Evolutionary conservation across 768 basidiomycete genomes (phyloP), one percentile per base, ranked within the genome.

Genomic region (Thelephora aurantiotincta): DNA sequence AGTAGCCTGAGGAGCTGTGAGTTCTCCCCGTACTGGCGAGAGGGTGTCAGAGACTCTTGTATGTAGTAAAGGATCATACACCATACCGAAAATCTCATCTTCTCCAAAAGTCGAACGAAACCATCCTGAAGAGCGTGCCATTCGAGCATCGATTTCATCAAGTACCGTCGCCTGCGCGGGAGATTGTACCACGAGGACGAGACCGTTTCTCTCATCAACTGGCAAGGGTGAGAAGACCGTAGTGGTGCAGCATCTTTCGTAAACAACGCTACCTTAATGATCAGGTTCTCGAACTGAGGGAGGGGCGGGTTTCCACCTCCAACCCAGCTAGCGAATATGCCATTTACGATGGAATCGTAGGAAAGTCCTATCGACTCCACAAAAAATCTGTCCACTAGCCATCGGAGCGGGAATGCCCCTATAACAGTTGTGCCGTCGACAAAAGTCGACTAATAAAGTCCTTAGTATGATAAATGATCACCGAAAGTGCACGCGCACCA

Each of bases 141-240:
- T 33, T 79, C 74, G 2, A 77, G 54, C 33, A 82, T 58, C 0
- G 73, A 68, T 52, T 80, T 82, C 65, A 78, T 71, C 23, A 83
- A 68, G 55, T 74, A 69, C 43, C 86, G 67, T 37, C 85, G 69
- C 45, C 78, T 70, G 42, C 86, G 69, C 1, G 82, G 68, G 6
- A 78, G 79, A 54, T 87, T 89, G 45, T 66, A 70, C 76, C 81
- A 88, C 35, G 71, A 65, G 0, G 74, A 75, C 58, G 72, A 72
- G 46, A 80, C 64, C 48, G 80, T 73, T 9, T 71, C 71, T 1
- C 73, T 68, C 18, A 82, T 63, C 35, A 79, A 65, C 84, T 87
- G 56, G 34, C 33, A 50, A 38, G 43, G 46, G 23, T 52, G 38
- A 37, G 44, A 35, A 35, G 38, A 11, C 38, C 11, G 12, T 13